Percentiles rank a stretch among this genome's conserved stretches.
Evolutionary conservation across 371 early-diverging fungal species (phyloP).

Genomic region (Mycotypha africana): DNA sequence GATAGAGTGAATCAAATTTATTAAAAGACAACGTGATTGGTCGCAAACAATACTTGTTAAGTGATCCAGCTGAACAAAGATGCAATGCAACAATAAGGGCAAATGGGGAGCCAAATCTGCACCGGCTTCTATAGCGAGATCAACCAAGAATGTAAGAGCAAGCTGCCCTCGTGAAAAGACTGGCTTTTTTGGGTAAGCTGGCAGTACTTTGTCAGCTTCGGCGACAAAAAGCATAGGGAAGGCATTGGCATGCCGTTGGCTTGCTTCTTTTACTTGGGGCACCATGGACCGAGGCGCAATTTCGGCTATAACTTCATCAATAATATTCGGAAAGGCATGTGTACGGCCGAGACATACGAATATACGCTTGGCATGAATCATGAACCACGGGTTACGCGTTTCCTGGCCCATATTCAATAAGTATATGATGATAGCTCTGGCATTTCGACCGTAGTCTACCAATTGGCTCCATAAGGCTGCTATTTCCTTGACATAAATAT

Average conservation of each 20-base stretch:
- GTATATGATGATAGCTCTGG: conserved; percentile 67
- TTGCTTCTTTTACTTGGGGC: conserved; percentile 53
- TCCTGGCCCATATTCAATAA: conserved; percentile 69
- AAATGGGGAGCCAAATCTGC: conserved; percentile 62
- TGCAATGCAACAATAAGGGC: conserved; percentile 68
- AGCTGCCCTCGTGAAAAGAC: conserved; percentile 77
- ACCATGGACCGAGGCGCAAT: conserved; percentile 79
- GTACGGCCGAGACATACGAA: conserved; percentile 78
- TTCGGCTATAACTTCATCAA: conserved; percentile 59
- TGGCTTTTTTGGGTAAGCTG: conserved; percentile 62
- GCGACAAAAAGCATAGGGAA: conserved; percentile 53
- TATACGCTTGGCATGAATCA: conserved; percentile 75
- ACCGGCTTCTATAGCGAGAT: conserved; percentile 76
- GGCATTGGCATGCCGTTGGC: conserved; percentile 34
- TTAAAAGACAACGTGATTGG: conserved; percentile 73
- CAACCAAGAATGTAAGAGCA: conserved; percentile 74
- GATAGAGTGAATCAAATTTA: conserved; percentile 76
- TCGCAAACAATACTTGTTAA: conserved; percentile 74
- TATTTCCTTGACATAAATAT: conserved; percentile 70
- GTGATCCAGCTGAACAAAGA: conserved; percentile 80
- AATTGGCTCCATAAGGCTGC: conserved; percentile 81
- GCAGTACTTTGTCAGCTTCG: conserved; percentile 63
- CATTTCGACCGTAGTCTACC: conserved; percentile 61
- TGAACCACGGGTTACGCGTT: conserved; percentile 74
- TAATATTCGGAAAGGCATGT: conserved; percentile 49